Evolutionary conservation across 768 basidiomycete genomes (phyloP).

Genomic region (Mycena latifolia): DNA sequence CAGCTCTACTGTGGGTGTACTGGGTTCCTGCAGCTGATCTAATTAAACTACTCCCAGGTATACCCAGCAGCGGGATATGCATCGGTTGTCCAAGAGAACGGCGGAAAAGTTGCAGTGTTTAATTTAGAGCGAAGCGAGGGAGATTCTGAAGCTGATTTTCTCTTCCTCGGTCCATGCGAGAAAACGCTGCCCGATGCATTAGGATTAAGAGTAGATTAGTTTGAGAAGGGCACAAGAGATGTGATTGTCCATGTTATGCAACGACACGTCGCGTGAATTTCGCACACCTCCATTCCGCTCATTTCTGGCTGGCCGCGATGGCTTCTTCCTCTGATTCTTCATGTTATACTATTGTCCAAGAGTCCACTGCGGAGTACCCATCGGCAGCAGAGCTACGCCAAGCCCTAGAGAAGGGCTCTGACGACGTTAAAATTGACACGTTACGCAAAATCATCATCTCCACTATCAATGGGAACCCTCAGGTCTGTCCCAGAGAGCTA

Average conservation of each 20-base stretch:
- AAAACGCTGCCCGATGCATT: slow-evolving; percentile 55
- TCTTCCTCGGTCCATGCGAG: slow-evolving; percentile 64
- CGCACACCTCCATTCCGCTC: not conserved
- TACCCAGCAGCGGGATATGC: slow-evolving; percentile 57
- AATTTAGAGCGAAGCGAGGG: slow-evolving; percentile 50
- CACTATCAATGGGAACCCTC: slow-evolving; percentile 94
- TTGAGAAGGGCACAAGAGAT: not conserved
- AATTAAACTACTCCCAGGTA: slow-evolving; percentile 46
- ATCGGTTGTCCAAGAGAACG: slow-evolving; percentile 44
- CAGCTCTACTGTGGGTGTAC: slow-evolving; percentile 57
- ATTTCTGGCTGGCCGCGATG: slow-evolving; percentile 43
- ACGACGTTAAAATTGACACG: slow-evolving; percentile 97
- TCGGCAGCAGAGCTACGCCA: slow-evolving; percentile 86
- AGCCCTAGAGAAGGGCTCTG: slow-evolving; percentile 92
- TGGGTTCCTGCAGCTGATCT: not conserved
- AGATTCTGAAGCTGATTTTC: slow-evolving; percentile 57
- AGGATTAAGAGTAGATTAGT: slow-evolving; percentile 31
- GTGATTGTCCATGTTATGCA: slow-evolving; percentile 4
- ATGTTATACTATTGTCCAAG: slow-evolving; percentile 85
- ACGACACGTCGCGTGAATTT: slow-evolving; percentile 20
- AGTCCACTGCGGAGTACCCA: slow-evolving; percentile 79
- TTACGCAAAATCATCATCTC: slow-evolving; percentile 94
- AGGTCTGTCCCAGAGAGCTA: slow-evolving; percentile 63
- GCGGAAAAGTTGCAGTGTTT: slow-evolving; percentile 55
- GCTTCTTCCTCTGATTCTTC: slow-evolving; percentile 67